Conservation (phyloP, 2,329 filamentous ascomycete species). For the Fusarium sambucinum region DNA sequence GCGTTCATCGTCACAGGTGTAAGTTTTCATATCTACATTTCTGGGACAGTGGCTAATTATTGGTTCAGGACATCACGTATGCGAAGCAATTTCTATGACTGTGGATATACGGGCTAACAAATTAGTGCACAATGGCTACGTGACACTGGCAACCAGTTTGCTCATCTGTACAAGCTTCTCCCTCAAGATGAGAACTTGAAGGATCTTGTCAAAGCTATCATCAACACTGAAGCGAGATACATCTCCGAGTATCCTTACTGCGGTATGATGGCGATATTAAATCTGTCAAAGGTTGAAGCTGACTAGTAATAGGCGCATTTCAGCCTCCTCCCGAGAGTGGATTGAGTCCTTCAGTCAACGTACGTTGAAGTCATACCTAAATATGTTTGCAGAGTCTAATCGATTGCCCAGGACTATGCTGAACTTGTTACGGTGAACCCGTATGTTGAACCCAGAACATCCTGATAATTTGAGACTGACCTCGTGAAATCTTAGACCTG, state of each 20-base stretch:
- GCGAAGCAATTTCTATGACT: not conserved
- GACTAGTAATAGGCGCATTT: not conserved
- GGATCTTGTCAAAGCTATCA: constrained; percentile 22
- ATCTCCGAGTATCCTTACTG: constrained; percentile 28
- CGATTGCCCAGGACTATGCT: not conserved
- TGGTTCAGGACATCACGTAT: constrained; percentile 15
- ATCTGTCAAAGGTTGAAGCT: not conserved
- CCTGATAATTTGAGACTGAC: no score
- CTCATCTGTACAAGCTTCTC: constrained; percentile 23
- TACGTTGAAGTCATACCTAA: not conserved
- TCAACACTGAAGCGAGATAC: constrained; percentile 30
- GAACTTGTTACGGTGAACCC: constrained; percentile 16
- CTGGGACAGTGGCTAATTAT: not conserved
- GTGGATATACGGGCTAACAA: not conserved
- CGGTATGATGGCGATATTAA: not conserved
- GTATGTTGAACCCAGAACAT: not conserved
- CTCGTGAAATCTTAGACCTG: constrained; percentile 1
- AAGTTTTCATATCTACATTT: fast-evolving
- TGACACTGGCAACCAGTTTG: constrained; percentile 27
- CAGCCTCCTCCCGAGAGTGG: constrained; percentile 29
- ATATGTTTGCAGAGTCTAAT: not conserved
- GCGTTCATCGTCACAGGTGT: constrained; percentile 29
- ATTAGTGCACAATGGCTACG: constrained; percentile 23
- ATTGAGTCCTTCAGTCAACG: constrained; percentile 17
- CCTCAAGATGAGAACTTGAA: constrained; percentile 20